Percentiles rank a stretch among this genome's conserved stretches.
Evolutionary conservation across 2,329 filamentous ascomycete species (phyloP).

Genomic region (Metarhizium rileyi): DNA sequence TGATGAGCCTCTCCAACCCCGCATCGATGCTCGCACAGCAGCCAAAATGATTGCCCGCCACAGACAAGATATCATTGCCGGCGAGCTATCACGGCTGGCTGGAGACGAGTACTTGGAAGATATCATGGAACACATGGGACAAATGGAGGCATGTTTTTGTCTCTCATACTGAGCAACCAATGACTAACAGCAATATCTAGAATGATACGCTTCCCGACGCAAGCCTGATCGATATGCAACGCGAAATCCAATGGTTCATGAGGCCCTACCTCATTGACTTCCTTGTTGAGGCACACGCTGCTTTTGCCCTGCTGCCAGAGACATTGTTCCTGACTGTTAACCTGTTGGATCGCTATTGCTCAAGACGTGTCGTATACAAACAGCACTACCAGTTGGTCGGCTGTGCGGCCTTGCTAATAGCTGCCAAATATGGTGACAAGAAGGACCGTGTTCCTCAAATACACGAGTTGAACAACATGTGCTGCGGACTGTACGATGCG

Average conservation of each 20-base stretch:
- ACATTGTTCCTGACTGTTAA: conserved; percentile 96
- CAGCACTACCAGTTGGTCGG: conserved; percentile 97
- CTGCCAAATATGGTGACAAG: conserved; percentile 96
- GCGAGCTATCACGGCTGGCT: conserved; percentile 76
- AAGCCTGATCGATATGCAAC: conserved; percentile 96
- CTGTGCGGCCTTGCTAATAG: conserved; percentile 90
- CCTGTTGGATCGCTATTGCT: conserved; percentile 95
- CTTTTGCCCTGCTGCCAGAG: conserved; percentile 87
- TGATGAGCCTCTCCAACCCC: conserved; percentile 39
- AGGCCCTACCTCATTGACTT: conserved; percentile 96
- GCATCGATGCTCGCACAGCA: conserved; percentile 63
- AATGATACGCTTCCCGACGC: conserved; percentile 88
- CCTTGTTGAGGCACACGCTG: conserved; percentile 90
- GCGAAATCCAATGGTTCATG: conserved; percentile 99
- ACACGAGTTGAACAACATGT: conserved; percentile 96
- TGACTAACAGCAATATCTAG: conserved; percentile 26
- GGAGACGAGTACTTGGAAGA: conserved; percentile 91
- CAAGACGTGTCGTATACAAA: conserved; percentile 95
- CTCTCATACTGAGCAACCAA: neutral
- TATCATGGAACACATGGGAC: conserved; percentile 84
- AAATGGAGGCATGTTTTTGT: conserved; percentile 65
- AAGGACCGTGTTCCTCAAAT: conserved; percentile 98
- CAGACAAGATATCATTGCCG: conserved; percentile 78
- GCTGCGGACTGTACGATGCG: conserved; percentile 94
- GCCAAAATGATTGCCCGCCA: conserved; percentile 70